Base-by-base conservation (phyloP, 73 alveolate species). In the Loxodes magnus region DNA sequence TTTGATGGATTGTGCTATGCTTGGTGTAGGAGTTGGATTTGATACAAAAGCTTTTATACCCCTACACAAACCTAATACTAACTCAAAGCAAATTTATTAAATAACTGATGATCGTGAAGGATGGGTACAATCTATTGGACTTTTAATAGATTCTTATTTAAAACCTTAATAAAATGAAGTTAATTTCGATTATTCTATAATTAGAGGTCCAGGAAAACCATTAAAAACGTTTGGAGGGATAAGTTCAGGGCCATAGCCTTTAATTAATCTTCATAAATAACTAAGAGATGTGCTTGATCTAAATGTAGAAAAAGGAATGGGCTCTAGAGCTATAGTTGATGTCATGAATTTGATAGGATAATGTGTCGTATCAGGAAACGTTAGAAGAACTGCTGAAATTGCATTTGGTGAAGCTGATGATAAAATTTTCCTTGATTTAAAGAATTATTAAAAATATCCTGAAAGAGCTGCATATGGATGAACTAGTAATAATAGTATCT, bases 11-110 rank as follows among this genome's bases (percentile, higher is more conserved):
- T 52, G 79, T 0, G 25, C 74, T 12, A 64, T 72, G 77, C 51
- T 72, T 35, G 87, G 87, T 0, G 66, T 72, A 0, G 87, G 87
- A 2, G 87, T 74, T 7, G 87, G 87, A n/a, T 74, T 74, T 42
- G 87, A 74, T 37, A 74, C 87, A 7, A 74, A 74, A 39, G 87
- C 80, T 0, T 12, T 75, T 3, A 38, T 28, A n/a, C 12, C 49
- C 2, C 25, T 74, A 24, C 35, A 55, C 23, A 22, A 55, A 12
- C 79, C 67, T 7, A 15, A 7, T 0, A 43, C 35, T 2, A 14
- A 25, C 14, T 21, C 12, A 9, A 36, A 10, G 9, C 29, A 24
- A 21, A 51, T 12, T 17, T 15, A 22, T 25, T 52, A 35, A 7
- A 56, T 74, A 21, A 60, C 26, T 3, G 87, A 74, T 35, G 24